These are phyloP conservation scores for Arthrobotrys conoides DNA, from an alignment of 2,329 filamentous ascomycete genomes.

Conservation along the genomic window DNA sequence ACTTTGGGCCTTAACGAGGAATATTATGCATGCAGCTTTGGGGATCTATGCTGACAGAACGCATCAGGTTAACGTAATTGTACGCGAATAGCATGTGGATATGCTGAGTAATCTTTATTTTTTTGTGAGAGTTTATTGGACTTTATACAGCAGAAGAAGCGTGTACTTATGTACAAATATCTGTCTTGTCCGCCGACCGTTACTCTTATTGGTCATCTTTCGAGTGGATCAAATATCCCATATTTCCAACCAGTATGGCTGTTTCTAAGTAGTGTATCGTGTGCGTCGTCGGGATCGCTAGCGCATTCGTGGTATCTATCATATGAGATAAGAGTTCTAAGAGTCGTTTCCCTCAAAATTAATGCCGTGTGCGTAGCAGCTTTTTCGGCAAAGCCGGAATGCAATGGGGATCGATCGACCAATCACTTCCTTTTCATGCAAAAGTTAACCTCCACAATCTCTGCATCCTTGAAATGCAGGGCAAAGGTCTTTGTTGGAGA, in stretches of 20 bases:
- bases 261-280: conserved; percentile 1
- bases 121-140: not conserved
- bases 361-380: not conserved
- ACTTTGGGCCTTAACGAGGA: conserved; percentile 5
- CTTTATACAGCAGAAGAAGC: not conserved
- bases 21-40: conserved; percentile 27
- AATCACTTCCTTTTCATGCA: conserved; percentile 51
- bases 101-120: conserved; percentile 21
- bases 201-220: not conserved
- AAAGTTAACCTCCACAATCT: conserved; percentile 55
- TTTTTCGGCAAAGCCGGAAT: conserved; percentile 6
- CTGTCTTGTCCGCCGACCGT: not conserved
- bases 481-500: conserved; percentile 57
- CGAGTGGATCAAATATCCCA: not conserved
- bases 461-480: conserved; percentile 53
- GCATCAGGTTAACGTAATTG: conserved; percentile 12
- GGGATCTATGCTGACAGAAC: not conserved
- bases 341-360: not conserved
- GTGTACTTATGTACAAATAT: conserved; percentile 1
- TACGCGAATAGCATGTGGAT: not conserved
- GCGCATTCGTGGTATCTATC: not conserved
- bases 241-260: not conserved
- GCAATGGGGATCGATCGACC: no score
- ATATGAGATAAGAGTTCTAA: not conserved
- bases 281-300: not conserved